Evolutionary conservation across 805 yeast species (phyloP), one percentile per base, ranked within the genome.

Genomic region (Nakazawaea siamensis): DNA sequence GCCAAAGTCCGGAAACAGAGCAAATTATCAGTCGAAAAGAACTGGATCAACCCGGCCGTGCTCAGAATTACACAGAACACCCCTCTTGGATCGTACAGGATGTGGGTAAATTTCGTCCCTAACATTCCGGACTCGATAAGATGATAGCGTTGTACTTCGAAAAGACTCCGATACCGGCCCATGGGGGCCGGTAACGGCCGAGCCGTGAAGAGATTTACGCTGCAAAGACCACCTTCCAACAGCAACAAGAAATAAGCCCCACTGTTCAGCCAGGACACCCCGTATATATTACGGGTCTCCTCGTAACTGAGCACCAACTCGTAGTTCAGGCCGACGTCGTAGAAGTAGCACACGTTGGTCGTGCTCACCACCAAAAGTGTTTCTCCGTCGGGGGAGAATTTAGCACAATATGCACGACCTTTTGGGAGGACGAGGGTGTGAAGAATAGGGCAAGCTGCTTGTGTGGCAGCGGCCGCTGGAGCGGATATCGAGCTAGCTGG

Each of bases 41-140:
- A 30, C 13, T 66, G 60, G 4, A 69, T 59, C 18, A 63, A 60
- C 24, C 76, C 73, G 41, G 69, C 75, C 34, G 58, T 60, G 13
- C 68, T 50, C 4, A 73, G 75, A 6, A 58, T 58, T 12, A 58
- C 59, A 24, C 69, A 39, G 39, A 47, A 60, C 15, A 48, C 42
- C 2, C 70, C 72, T 27, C 61, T 36, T 2, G 68, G 62, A 32
- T 64, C 62, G 18, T 60, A 48, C 9, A 49, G 42, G 20, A 66
- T 40, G 31, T 61, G 49, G 11, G 71, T 62, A 16, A 62, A 57
- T 17, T 64, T 52, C 8, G 65, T 60, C 37, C 55, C 49, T 42
- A 56, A n/a, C 42, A 35, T 17, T 38, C 30, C 26, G 11, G 27
- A 13, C 30, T 21, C 11, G 27, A 34, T 19, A 24, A 23, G 26